Base-by-base conservation (phyloP, 768 basidiomycete species). In the Mycena indigotica region DNA sequence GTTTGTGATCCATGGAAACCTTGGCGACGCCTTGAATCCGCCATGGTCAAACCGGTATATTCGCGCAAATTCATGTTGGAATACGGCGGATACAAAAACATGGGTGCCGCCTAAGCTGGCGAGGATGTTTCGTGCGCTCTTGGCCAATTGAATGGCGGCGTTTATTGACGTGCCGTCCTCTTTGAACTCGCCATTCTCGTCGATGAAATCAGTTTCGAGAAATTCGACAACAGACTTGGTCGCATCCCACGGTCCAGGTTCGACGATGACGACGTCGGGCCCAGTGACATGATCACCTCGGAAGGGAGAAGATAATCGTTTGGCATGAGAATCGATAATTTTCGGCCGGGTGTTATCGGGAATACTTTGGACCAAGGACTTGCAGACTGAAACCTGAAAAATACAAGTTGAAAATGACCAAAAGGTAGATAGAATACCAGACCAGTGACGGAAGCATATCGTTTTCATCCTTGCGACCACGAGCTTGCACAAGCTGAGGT, bases 31-130 rank as follows among this genome's bases (percentile, higher is more conserved):
- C 10, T 2, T 30, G 44, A 46, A 55, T 25, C 54, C 54, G 19
- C 19, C 26, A 21, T 40, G 54, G 29, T 55, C 54, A 24, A 48
- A 55, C 44, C 54, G 32, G 26, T 48, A 49, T 29, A 55, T 46
- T 1, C 54, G 54, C 28, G 54, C 45, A 1, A 12, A 13, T 21
- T 2, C 16, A 40, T 21, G 26, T 3, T 17, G 6, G 23, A 40
- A 53, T 1, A 55, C 29, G 19, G 44, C 26, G 29, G 49, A 24
- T 12, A 55, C 29, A 24, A 21, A 55, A 15, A 55, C 54, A 29
- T 16, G 29, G 28, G 39, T 26, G 44, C 54, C 25, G 21, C 30
- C 25, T n/a, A n/a, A n/a, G n/a, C n/a, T n/a, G n/a, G n/a, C n/a
- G 38, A 55, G 28, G 24, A 55, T 29, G 25, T 24, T 48, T 12